Conservation (phyloP, 768 basidiomycete species). For the Russula earlei region DNA sequence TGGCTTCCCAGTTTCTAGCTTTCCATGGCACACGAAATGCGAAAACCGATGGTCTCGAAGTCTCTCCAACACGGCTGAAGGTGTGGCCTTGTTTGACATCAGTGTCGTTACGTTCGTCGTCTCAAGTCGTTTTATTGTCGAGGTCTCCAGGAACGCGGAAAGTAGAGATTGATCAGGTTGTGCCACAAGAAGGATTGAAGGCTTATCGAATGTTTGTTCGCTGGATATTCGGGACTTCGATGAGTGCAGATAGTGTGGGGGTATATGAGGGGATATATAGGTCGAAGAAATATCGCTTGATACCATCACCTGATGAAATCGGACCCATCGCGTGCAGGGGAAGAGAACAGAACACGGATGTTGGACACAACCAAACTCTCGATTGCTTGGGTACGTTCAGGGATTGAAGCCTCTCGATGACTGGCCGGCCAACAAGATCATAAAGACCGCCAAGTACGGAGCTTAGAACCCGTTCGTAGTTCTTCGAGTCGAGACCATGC, state of each 20-base stretch:
- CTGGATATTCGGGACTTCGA: background rate
- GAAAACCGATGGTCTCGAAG: background rate
- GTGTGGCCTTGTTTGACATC: background rate
- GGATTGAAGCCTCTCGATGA: background rate
- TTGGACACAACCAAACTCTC: background rate
- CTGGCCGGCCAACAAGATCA: background rate
- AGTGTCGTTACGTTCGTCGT: background rate
- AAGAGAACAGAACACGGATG: background rate
- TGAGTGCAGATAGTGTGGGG: background rate
- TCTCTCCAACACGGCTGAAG: background rate
- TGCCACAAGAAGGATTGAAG: background rate
- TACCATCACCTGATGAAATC: background rate
- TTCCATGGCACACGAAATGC: conserved; percentile 7
- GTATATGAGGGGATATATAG: conserved; percentile 1
- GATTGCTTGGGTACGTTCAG: background rate
- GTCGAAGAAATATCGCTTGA: conserved; percentile 2
- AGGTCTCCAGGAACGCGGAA: background rate
- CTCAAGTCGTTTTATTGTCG: background rate
- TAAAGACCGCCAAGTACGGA: background rate
- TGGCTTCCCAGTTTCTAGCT: background rate
- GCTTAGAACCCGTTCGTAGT: background rate
- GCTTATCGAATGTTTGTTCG: background rate
- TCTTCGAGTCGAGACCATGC: background rate
- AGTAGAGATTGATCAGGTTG: background rate
- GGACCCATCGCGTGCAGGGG: conserved; percentile 4